Percentiles rank a stretch among this genome's conserved stretches.
Evolutionary conservation across 495 filamentous ascomycete species (phyloP).

Genomic region (Neurospora sp.): DNA sequence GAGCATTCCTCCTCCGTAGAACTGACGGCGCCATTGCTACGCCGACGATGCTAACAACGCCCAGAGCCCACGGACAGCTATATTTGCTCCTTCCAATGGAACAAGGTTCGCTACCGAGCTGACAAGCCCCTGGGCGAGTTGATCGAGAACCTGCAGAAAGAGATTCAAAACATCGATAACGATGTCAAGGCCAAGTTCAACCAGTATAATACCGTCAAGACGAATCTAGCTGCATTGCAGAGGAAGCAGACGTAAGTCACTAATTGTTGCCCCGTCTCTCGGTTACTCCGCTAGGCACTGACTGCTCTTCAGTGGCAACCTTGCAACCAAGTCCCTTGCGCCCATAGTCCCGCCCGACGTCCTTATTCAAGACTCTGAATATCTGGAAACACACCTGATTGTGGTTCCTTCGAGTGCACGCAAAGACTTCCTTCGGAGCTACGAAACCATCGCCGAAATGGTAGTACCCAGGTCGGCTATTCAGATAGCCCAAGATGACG

Average conservation of each 20-base stretch:
- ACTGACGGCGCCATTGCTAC: not conserved
- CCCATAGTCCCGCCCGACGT: slow-evolving; percentile 68
- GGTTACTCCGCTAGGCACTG: slow-evolving; percentile 7
- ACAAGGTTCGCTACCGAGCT: slow-evolving; percentile 90
- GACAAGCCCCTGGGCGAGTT: slow-evolving; percentile 81
- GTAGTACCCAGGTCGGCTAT: slow-evolving; percentile 83
- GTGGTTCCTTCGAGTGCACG: slow-evolving; percentile 66
- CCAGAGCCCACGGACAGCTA: slow-evolving; percentile 90
- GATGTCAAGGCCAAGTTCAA: slow-evolving; percentile 88
- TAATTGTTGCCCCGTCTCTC: slow-evolving; percentile 28
- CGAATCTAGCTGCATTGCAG: slow-evolving; percentile 65
- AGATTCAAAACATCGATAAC: slow-evolving; percentile 78
- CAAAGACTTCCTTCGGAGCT: slow-evolving; percentile 80
- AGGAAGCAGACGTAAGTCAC: slow-evolving; percentile 58
- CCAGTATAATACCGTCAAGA: slow-evolving; percentile 86
- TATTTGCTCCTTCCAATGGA: slow-evolving; percentile 81
- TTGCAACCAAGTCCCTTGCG: slow-evolving; percentile 86
- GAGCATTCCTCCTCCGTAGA: slow-evolving; percentile 19
- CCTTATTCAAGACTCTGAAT: slow-evolving; percentile 84
- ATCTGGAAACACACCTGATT: slow-evolving; percentile 88
- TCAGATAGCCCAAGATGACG: slow-evolving; percentile 68
- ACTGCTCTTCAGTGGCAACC: slow-evolving; percentile 60
- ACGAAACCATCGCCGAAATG: slow-evolving; percentile 73
- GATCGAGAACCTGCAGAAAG: slow-evolving; percentile 79
- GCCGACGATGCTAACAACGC: not conserved